Evolutionary conservation across 805 yeast species (phyloP), one percentile per base, ranked within the genome.

Genomic region (Wickerhamomyces alni): DNA sequence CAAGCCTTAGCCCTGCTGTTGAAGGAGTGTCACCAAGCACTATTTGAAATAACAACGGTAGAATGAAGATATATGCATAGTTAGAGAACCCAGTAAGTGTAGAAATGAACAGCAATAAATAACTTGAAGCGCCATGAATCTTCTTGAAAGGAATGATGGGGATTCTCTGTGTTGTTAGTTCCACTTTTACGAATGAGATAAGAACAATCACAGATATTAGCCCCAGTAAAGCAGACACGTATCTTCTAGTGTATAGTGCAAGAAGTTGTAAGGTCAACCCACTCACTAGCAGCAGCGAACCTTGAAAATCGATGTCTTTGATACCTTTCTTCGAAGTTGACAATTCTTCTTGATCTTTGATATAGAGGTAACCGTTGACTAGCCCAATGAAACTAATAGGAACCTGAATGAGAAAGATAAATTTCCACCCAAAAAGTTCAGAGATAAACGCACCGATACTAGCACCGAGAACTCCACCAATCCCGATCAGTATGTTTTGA

Each of bases 41-140:
- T 16, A 69, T 55, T 43, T 69, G 74, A 36, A 69, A 67, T 28
- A 67, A 55, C 21, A 67, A 50, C 1, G 74, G 75, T 2, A 69
- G 46, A 5, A 66, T 61, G 48, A 69, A 69, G 19, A 69, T 50
- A 41, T 66, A 66, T 0, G 74, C 69, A 30, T 40, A 65, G 34
- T 61, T 52, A 6, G 67, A 59, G 35, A 67, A 55, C 2, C 73
- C 73, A 11, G 67, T 54, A 17, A 66, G 46, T 35, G 61, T 52
- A 17, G 65, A 63, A 11, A 59, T 56, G n/a, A 51, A 51, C 5
- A 65, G 39, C 10, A 51, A 40, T 19, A 60, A 41, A 29, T 51
- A 42, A 16, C 57, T 52, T 36, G 59, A 55, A 22, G 46, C 13
- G 17, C 48, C 45, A 9, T 50, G 52, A 36, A 59, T 57, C 16